A percentile compares a stretch with the other conserved stretches of the same genome.
These are phyloP conservation scores for Panaeolus papilionaceus DNA, from an alignment of 768 basidiomycete species.

Conservation along the genomic window DNA sequence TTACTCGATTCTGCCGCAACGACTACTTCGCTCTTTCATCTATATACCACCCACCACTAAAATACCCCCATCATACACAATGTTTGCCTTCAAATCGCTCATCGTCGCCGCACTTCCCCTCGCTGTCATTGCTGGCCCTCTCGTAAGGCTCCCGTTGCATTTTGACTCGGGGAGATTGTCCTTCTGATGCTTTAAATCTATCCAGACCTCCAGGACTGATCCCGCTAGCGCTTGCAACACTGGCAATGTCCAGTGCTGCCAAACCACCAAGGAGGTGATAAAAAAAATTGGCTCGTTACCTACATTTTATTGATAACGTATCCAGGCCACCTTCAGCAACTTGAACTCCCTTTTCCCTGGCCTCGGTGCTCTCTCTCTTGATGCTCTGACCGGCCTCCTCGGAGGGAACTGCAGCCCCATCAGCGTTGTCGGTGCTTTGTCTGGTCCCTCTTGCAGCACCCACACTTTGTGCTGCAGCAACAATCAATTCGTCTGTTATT, in stretches of 20 bases:
- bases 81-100: slow-evolving; percentile 30
- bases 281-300: not conserved
- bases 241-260: slow-evolving; percentile 34
- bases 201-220: slow-evolving; percentile 26
- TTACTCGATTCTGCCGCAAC: not conserved
- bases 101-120: slow-evolving; percentile 33
- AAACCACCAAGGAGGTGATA: slow-evolving; percentile 23
- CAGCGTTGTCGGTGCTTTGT: slow-evolving; percentile 21
- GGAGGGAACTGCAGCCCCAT: slow-evolving; percentile 30
- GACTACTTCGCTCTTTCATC: not conserved
- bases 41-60: not conserved
- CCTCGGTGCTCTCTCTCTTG: not conserved
- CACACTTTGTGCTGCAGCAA: slow-evolving; percentile 40
- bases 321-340: not conserved
- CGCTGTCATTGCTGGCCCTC: slow-evolving; percentile 30
- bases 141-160: slow-evolving; percentile 24
- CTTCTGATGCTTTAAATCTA: not conserved
- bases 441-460: slow-evolving; percentile 28
- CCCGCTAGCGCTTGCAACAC: slow-evolving; percentile 25
- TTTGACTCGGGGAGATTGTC: not conserved
- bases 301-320: not conserved
- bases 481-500: slow-evolving; percentile 29
- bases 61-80: slow-evolving; percentile 18
- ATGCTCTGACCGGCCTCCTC: slow-evolving; percentile 17
- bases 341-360: not conserved